Evolutionary conservation across 371 early-diverging fungal species (phyloP), one percentile per base, ranked within the genome.

Genomic region (Lichtheimia ornata): DNA sequence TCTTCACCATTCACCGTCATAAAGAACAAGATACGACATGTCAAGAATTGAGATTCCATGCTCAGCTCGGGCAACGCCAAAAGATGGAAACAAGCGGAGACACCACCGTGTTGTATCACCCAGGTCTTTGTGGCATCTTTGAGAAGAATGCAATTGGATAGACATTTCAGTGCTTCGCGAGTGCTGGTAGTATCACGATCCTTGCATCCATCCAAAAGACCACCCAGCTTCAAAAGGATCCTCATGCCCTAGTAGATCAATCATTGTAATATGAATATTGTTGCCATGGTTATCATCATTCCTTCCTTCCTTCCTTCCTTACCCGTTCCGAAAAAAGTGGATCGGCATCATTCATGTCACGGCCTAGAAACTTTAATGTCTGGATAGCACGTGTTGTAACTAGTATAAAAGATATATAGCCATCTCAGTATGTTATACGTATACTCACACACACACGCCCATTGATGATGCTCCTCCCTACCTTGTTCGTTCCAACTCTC

Each of bases 121-220:
- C 66, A 70, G 0, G 64, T 62, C 45, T 82, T 81, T 1, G 79
- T 74, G 2, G 64, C 41, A 3, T 74, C 74, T 0, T 80, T 70
- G 15, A 88, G 72, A 5, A 82, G 66, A 13, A 86, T 73, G 18
- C 80, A 74, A 50, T 88, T 88, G 0, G 84, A 81, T 9, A 88
- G 72, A 43, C 86, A 86, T 45, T 84, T 88, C 1, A 86, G 61
- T 1, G 85, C 82, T 64, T 86, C 86, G 43, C 73, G 68, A 17
- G 74, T 60, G 2, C 61, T 59, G 5, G 53, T 17, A 11, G 72
- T 74, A 44, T 80, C 81, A 14, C 24, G 41, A 18, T 45, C 24
- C 22, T 49, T 42, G 12, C 15, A 22, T 7, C 24, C 28, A 18
- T 56, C 24, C n/a, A 56, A 25, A 5, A 78, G 50, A 13, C 72